Percentiles rank a stretch among this genome's conserved stretches.
Conservation (phyloP, 768 basidiomycete species). For the Boletus reticulatus region DNA sequence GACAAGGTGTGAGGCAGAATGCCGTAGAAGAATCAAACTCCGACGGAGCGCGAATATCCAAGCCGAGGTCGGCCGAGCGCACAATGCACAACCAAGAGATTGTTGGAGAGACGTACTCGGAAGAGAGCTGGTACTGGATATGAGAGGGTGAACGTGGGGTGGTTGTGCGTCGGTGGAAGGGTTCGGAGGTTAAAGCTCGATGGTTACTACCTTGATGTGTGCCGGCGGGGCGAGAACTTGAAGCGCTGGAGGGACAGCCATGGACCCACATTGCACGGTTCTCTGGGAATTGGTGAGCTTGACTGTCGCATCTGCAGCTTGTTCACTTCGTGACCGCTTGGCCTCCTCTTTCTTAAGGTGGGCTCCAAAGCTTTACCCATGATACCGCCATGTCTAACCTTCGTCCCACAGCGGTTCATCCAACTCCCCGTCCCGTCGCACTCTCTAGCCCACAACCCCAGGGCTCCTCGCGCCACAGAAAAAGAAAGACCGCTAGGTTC, state of each 20-base stretch:
- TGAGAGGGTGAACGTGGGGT: background rate
- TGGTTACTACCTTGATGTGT: constrained; percentile 4
- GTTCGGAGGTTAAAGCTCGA: constrained; percentile 5
- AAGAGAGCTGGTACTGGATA: background rate
- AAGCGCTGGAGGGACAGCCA: background rate
- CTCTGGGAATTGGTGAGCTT: background rate
- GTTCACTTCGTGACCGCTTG: background rate
- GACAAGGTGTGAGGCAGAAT: constrained; percentile 32
- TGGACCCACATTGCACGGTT: constrained; percentile 7
- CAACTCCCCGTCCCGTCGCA: constrained; percentile 42
- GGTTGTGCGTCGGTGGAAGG: background rate
- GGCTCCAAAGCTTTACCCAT: background rate
- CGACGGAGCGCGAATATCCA: constrained; percentile 34
- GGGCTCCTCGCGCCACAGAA: constrained; percentile 26
- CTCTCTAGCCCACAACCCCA: constrained; percentile 25
- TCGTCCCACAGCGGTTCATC: constrained; percentile 8
- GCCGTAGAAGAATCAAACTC: constrained; percentile 33
- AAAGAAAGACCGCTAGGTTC: constrained; percentile 40
- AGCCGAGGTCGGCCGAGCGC: constrained; percentile 9
- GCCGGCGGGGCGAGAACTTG: constrained; percentile 1
- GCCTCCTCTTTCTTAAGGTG: background rate
- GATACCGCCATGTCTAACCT: constrained; percentile 8
- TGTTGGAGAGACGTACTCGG: background rate
- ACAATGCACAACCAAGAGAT: background rate
- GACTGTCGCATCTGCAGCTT: constrained; percentile 8